Evolutionary conservation across 768 basidiomycete species (phyloP), one percentile per base, ranked within the genome.

Genomic region (Cyathus striatus): DNA sequence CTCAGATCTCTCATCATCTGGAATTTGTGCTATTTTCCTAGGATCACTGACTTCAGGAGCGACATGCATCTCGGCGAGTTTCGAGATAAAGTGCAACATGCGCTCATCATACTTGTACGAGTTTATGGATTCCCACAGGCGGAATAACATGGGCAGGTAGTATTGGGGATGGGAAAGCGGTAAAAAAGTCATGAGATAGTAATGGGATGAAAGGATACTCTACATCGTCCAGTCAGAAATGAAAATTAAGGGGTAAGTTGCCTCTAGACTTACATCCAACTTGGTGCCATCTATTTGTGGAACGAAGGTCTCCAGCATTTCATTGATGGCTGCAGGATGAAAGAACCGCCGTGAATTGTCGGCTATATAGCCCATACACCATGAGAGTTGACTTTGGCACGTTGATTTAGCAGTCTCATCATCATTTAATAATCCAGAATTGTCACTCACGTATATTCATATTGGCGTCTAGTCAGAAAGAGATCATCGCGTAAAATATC

Each of bases 21-120:
- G 81, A 49, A 87, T 73, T 42, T 79, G 72, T 38, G 73, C 58
- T 46, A 90, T 69, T 48, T 73, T 71, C 43, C 73, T 70, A 20
- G 91, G 90, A 57, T 93, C 81, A 58, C 85, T 88, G 61, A 79
- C 63, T 32, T 76, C 70, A 41, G 90, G 83, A 53, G 86, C 83
- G 49, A 88, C 74, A 65, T 95, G 92, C 64, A 84, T 72, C 60
- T 90, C 85, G 42, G 84, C 69, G 36, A 95, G 71, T 53, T 76
- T 75, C 22, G 89, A 73, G 46, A 93, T 74, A 58, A 95, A 86
- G 44, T 88, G 78, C 48, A 93, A 71, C 80, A 90, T 90, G 60
- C 90, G 77, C 55, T 91, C 90, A 70, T 93, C 90, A 66, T 82
- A 93, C 63, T 83, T 77, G 60, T 88, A 88, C 44, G 88, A 90